Percentiles rank a stretch among this genome's conserved stretches.
These are phyloP conservation scores for Rhodotorula glutinis DNA, from an alignment of 1,284 basidiomycete species.

Conservation along the genomic window DNA sequence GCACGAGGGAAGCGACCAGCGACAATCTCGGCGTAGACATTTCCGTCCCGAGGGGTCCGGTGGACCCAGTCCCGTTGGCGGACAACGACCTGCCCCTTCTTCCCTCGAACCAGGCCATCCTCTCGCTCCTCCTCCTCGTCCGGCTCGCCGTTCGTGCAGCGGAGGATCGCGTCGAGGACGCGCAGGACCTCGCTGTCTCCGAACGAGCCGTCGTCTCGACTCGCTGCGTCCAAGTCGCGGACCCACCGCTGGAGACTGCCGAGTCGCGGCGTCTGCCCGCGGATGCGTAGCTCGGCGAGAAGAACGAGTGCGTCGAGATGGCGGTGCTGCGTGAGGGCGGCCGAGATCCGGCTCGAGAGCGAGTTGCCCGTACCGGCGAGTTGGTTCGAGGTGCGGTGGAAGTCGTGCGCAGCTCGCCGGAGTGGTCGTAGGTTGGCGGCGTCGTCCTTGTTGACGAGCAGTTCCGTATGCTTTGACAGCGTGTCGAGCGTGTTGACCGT, in stretches of 20 bases:
- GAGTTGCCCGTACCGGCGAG: slow-evolving; percentile 45
- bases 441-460: slow-evolving; percentile 8
- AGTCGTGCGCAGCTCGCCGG: slow-evolving; percentile 29
- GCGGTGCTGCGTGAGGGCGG: slow-evolving; percentile 53
- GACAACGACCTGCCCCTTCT: slow-evolving; percentile 25
- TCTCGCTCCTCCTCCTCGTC: slow-evolving; percentile 11
- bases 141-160: slow-evolving; percentile 47
- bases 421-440: slow-evolving; percentile 16
- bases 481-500: slow-evolving; percentile 16
- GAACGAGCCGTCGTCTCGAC: slow-evolving; percentile 47
- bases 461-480: slow-evolving; percentile 4
- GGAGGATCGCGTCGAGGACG: slow-evolving; percentile 56
- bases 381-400: slow-evolving; percentile 20
- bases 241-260: slow-evolving; percentile 60
- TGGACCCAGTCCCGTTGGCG: slow-evolving; percentile 29
- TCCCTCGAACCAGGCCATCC: slow-evolving; percentile 17
- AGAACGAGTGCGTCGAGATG: slow-evolving; percentile 55
- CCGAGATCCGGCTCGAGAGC: slow-evolving; percentile 55
- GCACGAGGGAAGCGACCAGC: slow-evolving; percentile 15
- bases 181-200: slow-evolving; percentile 51
- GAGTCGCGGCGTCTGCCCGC: slow-evolving; percentile 56
- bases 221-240: slow-evolving; percentile 58
- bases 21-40: slow-evolving; percentile 22
- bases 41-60: slow-evolving; percentile 19
- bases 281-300: slow-evolving; percentile 57